Evolutionary conservation across 345 rosid species (phyloP).

Genomic region (Zanthoxylum bungeanum): DNA sequence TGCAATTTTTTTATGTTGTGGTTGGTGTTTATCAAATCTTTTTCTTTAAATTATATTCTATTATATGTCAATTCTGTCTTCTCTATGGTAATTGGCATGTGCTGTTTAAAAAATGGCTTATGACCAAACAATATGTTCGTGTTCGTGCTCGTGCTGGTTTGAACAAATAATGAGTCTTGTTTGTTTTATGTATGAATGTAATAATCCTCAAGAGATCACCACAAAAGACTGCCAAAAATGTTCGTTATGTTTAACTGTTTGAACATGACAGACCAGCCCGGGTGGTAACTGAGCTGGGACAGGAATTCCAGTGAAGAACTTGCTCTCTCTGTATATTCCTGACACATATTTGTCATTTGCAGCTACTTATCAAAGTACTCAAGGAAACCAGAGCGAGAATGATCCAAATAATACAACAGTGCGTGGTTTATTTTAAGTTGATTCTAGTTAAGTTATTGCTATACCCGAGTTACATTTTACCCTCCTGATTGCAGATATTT

Average conservation of each 20-base stretch:
- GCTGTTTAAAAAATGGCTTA: neutral
- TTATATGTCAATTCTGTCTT: neutral
- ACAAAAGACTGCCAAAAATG: neutral
- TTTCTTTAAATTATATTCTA: neutral
- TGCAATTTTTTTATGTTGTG: neutral
- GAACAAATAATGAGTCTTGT: neutral
- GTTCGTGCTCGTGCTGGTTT: neutral
- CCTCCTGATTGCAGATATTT: too few species aligned
- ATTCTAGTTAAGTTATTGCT: too few species aligned
- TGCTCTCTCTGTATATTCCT: too few species aligned
- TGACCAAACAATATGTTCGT: neutral
- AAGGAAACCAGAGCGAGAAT: too few species aligned
- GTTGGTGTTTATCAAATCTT: neutral
- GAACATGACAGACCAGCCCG: neutral
- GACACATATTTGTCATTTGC: slow-evolving; percentile 46
- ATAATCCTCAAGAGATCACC: neutral
- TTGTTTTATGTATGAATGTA: neutral
- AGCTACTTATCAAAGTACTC: slow-evolving; percentile 73
- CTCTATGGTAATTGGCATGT: neutral
- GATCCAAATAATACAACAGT: too few species aligned
- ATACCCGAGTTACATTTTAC: too few species aligned
- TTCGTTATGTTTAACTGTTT: neutral
- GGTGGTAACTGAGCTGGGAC: too few species aligned
- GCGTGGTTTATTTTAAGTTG: too few species aligned
- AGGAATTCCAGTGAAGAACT: too few species aligned